These are phyloP conservation scores for Podaxis carcinomalis DNA, from an alignment of 768 basidiomycete species.

Conservation along the genomic window DNA sequence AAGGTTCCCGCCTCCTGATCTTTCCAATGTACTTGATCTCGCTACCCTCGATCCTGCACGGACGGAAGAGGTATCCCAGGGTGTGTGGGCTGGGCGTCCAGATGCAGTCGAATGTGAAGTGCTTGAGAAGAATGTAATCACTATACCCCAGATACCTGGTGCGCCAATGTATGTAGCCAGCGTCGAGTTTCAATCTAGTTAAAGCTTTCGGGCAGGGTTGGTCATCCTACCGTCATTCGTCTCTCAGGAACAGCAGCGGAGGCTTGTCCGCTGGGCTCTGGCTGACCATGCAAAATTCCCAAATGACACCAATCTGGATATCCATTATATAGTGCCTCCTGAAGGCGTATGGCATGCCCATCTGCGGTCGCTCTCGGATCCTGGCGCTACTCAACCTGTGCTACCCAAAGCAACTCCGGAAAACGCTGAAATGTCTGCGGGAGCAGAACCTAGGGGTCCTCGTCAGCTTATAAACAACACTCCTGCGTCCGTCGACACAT, in stretches of 20 bases:
- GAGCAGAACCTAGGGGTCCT: slow-evolving; percentile 39
- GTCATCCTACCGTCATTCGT: slow-evolving; percentile 80
- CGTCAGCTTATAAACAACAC: slow-evolving; percentile 69
- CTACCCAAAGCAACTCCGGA: slow-evolving; percentile 37
- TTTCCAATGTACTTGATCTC: slow-evolving; percentile 66
- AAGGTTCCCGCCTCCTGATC: slow-evolving; percentile 72
- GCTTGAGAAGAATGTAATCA: slow-evolving; percentile 35
- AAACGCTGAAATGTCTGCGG: slow-evolving; percentile 18
- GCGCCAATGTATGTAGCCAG: slow-evolving; percentile 17
- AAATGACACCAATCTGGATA: slow-evolving; percentile 87
- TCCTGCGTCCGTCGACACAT: slow-evolving; percentile 56
- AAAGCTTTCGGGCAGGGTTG: slow-evolving; percentile 50
- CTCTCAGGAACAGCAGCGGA: slow-evolving; percentile 54
- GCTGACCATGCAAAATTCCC: slow-evolving; percentile 69
- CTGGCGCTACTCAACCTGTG: slow-evolving; percentile 29
- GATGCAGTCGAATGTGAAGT: slow-evolving; percentile 30
- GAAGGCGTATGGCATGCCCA: slow-evolving; percentile 76
- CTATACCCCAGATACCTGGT: slow-evolving; percentile 57
- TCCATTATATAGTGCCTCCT: slow-evolving; percentile 75
- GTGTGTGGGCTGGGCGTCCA: slow-evolving; percentile 44
- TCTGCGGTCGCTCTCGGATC: slow-evolving; percentile 30
- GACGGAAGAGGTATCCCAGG: slow-evolving; percentile 35
- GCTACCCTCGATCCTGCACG: slow-evolving; percentile 39
- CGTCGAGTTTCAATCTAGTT: not conserved
- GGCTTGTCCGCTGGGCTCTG: slow-evolving; percentile 71